Evolutionary conservation across 2,329 filamentous ascomycete genomes (phyloP).

Genomic region (Penicillium sp.): DNA sequence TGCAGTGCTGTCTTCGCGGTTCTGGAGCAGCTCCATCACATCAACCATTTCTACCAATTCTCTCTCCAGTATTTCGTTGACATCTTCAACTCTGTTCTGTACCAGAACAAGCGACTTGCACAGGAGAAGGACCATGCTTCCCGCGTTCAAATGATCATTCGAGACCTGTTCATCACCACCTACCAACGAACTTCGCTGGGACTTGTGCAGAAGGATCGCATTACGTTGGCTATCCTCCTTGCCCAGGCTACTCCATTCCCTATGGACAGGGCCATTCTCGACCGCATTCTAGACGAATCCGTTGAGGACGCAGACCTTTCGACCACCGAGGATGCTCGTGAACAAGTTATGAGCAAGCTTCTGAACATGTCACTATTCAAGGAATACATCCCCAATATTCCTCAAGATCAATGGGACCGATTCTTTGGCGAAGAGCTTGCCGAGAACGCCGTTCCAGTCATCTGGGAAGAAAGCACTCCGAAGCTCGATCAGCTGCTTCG

Average conservation of each 20-base stretch:
- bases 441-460: constrained; percentile 75
- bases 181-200: constrained; percentile 94
- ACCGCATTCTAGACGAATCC: constrained; percentile 76
- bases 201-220: constrained; percentile 86
- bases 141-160: constrained; percentile 85
- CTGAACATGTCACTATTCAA: constrained; percentile 72
- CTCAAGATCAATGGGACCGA: constrained; percentile 68
- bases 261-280: constrained; percentile 89
- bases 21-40: constrained; percentile 92
- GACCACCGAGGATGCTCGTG: constrained; percentile 61
- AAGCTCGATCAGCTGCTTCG: constrained; percentile 73
- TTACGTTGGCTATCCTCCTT: constrained; percentile 91
- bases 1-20: constrained; percentile 98
- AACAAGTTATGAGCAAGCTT: constrained; percentile 68
- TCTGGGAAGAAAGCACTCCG: constrained; percentile 67
- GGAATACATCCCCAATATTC: constrained; percentile 63
- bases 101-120: constrained; percentile 71
- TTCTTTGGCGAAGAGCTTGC: constrained; percentile 86
- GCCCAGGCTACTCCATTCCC: constrained; percentile 94
- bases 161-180: constrained; percentile 84
- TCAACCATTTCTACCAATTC: constrained; percentile 99
- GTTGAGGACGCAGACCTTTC: constrained; percentile 78
- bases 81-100: constrained; percentile 92
- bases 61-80: constrained; percentile 97
- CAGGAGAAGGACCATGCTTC: constrained; percentile 71